A percentile compares a stretch with the other conserved stretches of the same genome.
Evolutionary conservation across 176 grass and related monocot species (phyloP).

Genomic region (Rhipidocladum racemiflorum): DNA sequence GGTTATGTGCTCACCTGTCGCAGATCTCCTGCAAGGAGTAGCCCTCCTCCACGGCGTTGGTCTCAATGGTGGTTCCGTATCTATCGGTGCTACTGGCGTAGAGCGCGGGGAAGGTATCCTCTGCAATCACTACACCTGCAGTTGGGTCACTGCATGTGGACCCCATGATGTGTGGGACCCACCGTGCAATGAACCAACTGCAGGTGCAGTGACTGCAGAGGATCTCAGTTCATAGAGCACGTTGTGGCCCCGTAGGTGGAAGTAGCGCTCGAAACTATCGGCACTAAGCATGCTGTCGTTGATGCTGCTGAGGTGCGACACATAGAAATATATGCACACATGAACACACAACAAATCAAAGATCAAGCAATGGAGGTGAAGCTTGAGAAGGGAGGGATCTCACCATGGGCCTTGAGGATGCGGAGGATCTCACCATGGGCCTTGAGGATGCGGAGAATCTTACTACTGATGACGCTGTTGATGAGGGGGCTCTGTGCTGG

Average conservation of each 20-base stretch:
- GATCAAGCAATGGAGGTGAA: neutral
- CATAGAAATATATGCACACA: neutral
- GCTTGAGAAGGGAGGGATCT: neutral
- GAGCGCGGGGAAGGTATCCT: too few relatives aligned
- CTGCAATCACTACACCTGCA: too few relatives aligned
- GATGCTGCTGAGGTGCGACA: conserved; percentile 46
- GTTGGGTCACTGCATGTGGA: too few relatives aligned
- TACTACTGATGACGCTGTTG: too few relatives aligned
- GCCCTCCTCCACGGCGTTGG: conserved; percentile 80
- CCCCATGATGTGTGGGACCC: too few relatives aligned
- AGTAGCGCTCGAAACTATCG: conserved; percentile 82
- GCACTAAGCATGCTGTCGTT: conserved; percentile 58
- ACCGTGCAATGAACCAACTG: too few relatives aligned
- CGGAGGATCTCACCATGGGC: conserved; percentile 86
- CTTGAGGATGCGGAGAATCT: too few relatives aligned
- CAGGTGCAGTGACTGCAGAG: too few relatives aligned
- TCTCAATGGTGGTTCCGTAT: conserved; percentile 91
- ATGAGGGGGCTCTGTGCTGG: too few relatives aligned
- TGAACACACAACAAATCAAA: neutral
- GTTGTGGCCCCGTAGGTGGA: conserved; percentile 69
- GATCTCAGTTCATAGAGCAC: too few relatives aligned
- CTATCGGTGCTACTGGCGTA: conserved; percentile 89
- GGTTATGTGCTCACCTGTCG: conserved; percentile 52
- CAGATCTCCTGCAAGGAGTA: conserved; percentile 70
- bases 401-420: conserved; percentile 86